These are phyloP conservation scores for Myxozyma melibiosi DNA, from an alignment of 805 yeast species.

Conservation along the genomic window DNA sequence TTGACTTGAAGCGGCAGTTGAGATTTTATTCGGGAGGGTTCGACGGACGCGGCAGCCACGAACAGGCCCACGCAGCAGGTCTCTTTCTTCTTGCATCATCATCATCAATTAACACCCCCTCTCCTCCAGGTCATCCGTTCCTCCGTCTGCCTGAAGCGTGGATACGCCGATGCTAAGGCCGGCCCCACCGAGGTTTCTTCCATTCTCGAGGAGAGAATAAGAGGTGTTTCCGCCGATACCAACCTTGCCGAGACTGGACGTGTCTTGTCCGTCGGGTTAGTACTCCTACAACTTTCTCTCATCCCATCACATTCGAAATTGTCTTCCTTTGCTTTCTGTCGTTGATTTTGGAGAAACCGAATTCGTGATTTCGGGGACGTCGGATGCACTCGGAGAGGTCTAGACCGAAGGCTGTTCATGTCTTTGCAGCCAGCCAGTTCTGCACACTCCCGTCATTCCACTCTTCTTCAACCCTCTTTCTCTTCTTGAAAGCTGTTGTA, in stretches of 20 bases:
- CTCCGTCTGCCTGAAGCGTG: slow-evolving; percentile 56
- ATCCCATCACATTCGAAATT: neutral
- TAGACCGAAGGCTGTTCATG: too few species aligned
- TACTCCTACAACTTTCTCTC: slow-evolving; percentile 35
- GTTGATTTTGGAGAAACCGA: too few species aligned
- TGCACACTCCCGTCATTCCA: too few species aligned
- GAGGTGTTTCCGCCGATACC: slow-evolving; percentile 98
- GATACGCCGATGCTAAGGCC: slow-evolving; percentile 92
- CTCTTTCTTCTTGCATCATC: neutral
- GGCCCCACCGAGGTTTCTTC: slow-evolving; percentile 99
- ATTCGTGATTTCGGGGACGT: too few species aligned
- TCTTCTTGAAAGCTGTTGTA: too few species aligned
- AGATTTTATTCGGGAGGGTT: too few species aligned
- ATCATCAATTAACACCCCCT: neutral
- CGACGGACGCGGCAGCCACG: too few species aligned
- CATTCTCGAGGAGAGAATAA: slow-evolving; percentile 97
- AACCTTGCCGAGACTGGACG: slow-evolving; percentile 99
- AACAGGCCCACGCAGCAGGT: too few species aligned
- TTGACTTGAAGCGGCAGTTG: too few species aligned
- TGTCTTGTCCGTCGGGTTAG: slow-evolving; percentile 95
- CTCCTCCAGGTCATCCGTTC: slow-evolving; percentile 18
- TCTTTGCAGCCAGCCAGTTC: too few species aligned
- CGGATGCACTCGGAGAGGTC: too few species aligned
- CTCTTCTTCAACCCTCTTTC: neutral
- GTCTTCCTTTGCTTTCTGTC: neutral